phyloP scores from a whole-genome alignment of 192 early-diverging fungal species.

The Diversispora epigaea region DNA sequence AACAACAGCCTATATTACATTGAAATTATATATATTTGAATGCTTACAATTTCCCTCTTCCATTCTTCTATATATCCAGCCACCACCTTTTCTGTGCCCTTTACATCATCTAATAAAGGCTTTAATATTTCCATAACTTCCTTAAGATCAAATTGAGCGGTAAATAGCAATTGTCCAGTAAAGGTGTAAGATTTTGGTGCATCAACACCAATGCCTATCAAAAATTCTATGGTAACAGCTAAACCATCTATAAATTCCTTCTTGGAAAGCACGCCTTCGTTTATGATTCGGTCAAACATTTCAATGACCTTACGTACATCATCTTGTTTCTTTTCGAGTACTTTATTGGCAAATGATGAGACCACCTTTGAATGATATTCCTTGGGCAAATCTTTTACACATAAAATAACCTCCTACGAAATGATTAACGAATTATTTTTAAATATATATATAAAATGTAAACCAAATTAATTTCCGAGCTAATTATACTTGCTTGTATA shows the following conservation, averaged over 20 bases:
- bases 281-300: too few species aligned
- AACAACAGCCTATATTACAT: background rate
- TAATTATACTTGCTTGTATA: slow-evolving; percentile 40
- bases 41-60: slow-evolving; percentile 8
- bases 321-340: slow-evolving; percentile 55
- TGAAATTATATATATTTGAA: too few species aligned
- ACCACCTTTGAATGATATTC: slow-evolving; percentile 36
- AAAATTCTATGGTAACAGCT: slow-evolving; percentile 52
- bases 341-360: slow-evolving; percentile 35
- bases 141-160: slow-evolving; percentile 50
- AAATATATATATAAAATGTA: background rate
- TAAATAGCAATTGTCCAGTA: slow-evolving; percentile 62
- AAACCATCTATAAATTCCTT: slow-evolving; percentile 55
- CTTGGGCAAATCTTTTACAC: slow-evolving; percentile 61
- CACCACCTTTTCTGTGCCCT: slow-evolving; percentile 1
- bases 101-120: slow-evolving; percentile 35
- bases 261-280: too few species aligned
- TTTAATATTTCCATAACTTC: slow-evolving; percentile 45
- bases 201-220: slow-evolving; percentile 74
- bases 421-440: slow-evolving; percentile 53
- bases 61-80: background rate
- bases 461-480: slow-evolving; percentile 6
- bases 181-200: slow-evolving; percentile 65
- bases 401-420: slow-evolving; percentile 61
- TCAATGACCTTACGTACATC: slow-evolving; percentile 53